These are phyloP conservation scores for Saccharomycopsis microspora DNA, from an alignment of 805 yeast species.

Conservation along the genomic window DNA sequence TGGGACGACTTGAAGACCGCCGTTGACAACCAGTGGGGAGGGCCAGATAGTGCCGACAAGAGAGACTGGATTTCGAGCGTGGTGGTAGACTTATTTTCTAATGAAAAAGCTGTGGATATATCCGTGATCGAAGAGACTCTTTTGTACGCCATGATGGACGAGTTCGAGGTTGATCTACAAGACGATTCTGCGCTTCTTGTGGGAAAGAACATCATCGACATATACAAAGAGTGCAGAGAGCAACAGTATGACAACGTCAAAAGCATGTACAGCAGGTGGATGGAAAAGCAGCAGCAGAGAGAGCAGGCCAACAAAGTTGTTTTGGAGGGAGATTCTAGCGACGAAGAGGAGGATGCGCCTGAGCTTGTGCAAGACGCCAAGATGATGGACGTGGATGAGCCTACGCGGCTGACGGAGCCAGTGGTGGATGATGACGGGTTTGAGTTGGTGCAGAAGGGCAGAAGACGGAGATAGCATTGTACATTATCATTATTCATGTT, in stretches of 20 bases:
- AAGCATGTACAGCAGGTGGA: constrained; percentile 46
- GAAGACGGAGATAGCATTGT: constrained; percentile 22
- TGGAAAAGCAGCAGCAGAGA: constrained; percentile 33
- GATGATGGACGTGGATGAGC: constrained; percentile 27
- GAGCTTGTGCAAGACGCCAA: constrained; percentile 22
- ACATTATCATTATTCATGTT: no score
- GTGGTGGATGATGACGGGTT: constrained; percentile 89
- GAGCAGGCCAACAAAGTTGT: constrained; percentile 27
- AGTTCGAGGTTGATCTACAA: constrained; percentile 80
- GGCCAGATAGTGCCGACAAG: constrained; percentile 79
- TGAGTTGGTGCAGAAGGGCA: constrained; percentile 72
- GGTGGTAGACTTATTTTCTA: constrained; percentile 64
- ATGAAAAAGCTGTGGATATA: constrained; percentile 56
- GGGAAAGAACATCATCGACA: constrained; percentile 52
- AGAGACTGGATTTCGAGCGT: constrained; percentile 91
- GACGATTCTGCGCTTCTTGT: constrained; percentile 77
- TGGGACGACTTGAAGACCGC: constrained; percentile 90
- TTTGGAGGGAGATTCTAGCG: constrained; percentile 37
- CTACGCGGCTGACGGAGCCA: constrained; percentile 15
- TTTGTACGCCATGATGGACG: constrained; percentile 87
- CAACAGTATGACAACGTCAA: constrained; percentile 47
- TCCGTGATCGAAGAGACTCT: constrained; percentile 76
- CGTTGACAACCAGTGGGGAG: constrained; percentile 93
- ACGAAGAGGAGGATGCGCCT: constrained; percentile 29
- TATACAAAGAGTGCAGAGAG: constrained; percentile 53